phyloP scores from a whole-genome alignment of 371 early-diverging fungal genomes.

The Mucor irregularis region DNA sequence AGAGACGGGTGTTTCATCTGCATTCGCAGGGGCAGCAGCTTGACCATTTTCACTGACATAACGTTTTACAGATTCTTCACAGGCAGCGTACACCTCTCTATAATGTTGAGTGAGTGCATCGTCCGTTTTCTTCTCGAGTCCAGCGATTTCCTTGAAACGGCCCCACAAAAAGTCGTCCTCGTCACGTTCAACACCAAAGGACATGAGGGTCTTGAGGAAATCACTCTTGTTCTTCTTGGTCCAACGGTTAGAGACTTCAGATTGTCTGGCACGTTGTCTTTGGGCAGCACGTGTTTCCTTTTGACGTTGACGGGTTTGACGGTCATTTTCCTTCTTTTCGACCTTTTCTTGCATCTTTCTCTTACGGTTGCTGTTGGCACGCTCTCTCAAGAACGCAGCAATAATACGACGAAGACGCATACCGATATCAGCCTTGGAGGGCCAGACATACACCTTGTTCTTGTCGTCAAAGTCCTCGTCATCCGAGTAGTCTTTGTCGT shows the following conservation, averaged over 20 bases:
- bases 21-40: not conserved
- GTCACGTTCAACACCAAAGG: slow-evolving; percentile 66
- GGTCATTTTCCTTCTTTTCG: slow-evolving; percentile 38
- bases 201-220: slow-evolving; percentile 69
- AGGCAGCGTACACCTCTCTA: slow-evolving; percentile 53
- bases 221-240: slow-evolving; percentile 71
- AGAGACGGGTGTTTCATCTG: slow-evolving; percentile 11
- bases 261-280: slow-evolving; percentile 41
- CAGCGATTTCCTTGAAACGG: slow-evolving; percentile 70
- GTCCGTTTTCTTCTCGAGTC: slow-evolving; percentile 69
- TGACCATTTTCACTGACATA: slow-evolving; percentile 24
- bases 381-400: slow-evolving; percentile 61
- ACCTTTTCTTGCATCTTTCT: slow-evolving; percentile 49
- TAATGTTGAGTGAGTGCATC: slow-evolving; percentile 69
- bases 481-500: slow-evolving; percentile 6
- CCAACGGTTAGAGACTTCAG: slow-evolving; percentile 59
- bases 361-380: slow-evolving; percentile 42
- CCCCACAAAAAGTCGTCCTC: slow-evolving; percentile 59
- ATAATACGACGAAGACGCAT: slow-evolving; percentile 69
- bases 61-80: slow-evolving; percentile 62
- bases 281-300: slow-evolving; percentile 52
- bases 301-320: slow-evolving; percentile 43
- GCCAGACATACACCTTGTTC: slow-evolving; percentile 50
- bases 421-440: slow-evolving; percentile 71
- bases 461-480: slow-evolving; percentile 32